Conservation (phyloP, 768 basidiomycete genomes). For the Crucibulum laeve region DNA sequence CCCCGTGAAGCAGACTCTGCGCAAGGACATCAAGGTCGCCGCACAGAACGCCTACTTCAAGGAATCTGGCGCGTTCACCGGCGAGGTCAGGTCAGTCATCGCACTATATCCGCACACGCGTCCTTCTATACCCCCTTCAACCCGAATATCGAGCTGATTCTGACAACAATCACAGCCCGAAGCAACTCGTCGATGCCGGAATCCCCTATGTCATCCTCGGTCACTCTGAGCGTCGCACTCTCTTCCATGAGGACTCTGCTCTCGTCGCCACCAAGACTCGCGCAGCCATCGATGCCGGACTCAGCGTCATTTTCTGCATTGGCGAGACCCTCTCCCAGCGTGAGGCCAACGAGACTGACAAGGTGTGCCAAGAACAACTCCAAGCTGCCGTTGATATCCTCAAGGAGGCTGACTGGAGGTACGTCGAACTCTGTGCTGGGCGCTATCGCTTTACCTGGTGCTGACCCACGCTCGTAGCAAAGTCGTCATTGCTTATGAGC, state of each 20-base stretch:
- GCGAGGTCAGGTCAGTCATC: slow-evolving; percentile 79
- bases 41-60: slow-evolving; percentile 93
- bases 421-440: slow-evolving; percentile 15
- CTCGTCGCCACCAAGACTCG: slow-evolving; percentile 83
- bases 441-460: neutral
- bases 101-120: neutral
- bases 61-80: slow-evolving; percentile 87
- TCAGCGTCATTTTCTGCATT: slow-evolving; percentile 92
- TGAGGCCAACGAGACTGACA: slow-evolving; percentile 70
- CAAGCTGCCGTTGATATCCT: slow-evolving; percentile 65
- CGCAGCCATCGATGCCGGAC: slow-evolving; percentile 68
- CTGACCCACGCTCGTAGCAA: slow-evolving; percentile 44
- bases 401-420: slow-evolving; percentile 78
- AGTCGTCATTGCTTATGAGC: slow-evolving; percentile 94
- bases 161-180: too few species aligned
- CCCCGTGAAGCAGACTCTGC: slow-evolving; percentile 55
- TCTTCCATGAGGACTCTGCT: slow-evolving; percentile 87
- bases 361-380: slow-evolving; percentile 81
- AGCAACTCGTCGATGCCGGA: slow-evolving; percentile 80
- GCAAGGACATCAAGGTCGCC: slow-evolving; percentile 70
- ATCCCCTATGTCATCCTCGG: slow-evolving; percentile 93
- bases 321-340: slow-evolving; percentile 92
- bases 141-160: neutral
- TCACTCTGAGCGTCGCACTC: slow-evolving; percentile 92
- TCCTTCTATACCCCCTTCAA: slow-evolving; percentile 1